Conservation (phyloP, 2,329 filamentous ascomycete species). For the Colletotrichum gigasporum region DNA sequence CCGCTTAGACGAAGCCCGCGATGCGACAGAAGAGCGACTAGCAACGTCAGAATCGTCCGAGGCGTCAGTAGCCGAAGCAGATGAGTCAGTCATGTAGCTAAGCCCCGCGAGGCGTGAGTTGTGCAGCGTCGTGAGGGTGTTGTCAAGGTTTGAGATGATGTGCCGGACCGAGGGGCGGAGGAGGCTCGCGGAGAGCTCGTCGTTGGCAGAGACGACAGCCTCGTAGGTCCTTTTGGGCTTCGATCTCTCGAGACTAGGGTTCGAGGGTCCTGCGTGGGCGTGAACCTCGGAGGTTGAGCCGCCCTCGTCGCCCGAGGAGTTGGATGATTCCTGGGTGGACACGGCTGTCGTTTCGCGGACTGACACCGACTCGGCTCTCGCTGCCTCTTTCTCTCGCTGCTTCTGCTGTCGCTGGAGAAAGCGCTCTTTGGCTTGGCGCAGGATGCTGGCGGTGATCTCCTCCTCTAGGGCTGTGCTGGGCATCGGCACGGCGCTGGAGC, state of each 20-base stretch:
- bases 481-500: conserved; percentile 50
- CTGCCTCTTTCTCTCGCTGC: not conserved
- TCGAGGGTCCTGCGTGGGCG: not conserved
- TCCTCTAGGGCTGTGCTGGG: conserved; percentile 75
- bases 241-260: not conserved
- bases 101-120: conserved; percentile 67
- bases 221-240: conserved; percentile 41
- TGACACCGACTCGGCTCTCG: not conserved
- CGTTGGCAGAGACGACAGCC: conserved; percentile 73
- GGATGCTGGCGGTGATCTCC: conserved; percentile 71
- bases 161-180: conserved; percentile 76
- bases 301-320: not conserved
- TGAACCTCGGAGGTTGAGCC: not conserved
- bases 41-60: conserved; percentile 39
- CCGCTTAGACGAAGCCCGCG: conserved; percentile 11
- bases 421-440: conserved; percentile 73
- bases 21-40: conserved; percentile 4
- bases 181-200: conserved; percentile 71
- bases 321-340: not conserved
- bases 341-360: not conserved
- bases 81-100: conserved; percentile 49
- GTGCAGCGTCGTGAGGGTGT: conserved; percentile 75
- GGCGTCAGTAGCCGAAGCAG: conserved; percentile 44
- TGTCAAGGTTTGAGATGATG: conserved; percentile 75
- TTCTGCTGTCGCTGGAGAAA: conserved; percentile 56